Percentiles rank a stretch among this genome's conserved stretches.
Conservation (phyloP, 768 basidiomycete species). For the button mushroom (Agaricus bisporus) region DNA sequence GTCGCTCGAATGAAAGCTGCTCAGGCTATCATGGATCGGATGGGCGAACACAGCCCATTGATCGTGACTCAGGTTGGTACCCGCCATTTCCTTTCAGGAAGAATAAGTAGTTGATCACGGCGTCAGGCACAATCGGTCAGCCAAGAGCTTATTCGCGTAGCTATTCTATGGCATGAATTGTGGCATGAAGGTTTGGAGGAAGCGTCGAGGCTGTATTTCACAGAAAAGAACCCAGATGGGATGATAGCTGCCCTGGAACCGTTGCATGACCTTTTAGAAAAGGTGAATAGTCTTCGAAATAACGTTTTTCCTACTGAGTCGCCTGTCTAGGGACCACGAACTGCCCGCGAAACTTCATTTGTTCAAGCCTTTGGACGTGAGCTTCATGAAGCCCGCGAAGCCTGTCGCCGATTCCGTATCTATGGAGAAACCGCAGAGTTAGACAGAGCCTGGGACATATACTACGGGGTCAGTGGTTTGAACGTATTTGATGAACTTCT, state of each 20-base stretch:
- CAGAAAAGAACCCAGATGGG: constrained; percentile 92
- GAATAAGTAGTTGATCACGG: background rate
- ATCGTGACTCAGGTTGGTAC: constrained; percentile 78
- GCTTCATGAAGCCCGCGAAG: constrained; percentile 86
- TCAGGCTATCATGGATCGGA: constrained; percentile 79
- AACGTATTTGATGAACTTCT: background rate
- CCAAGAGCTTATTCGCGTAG: constrained; percentile 92
- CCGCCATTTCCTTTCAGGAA: background rate
- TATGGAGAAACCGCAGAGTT: constrained; percentile 86
- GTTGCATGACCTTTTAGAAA: constrained; percentile 87
- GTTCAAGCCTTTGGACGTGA: constrained; percentile 91
- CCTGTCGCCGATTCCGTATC: constrained; percentile 77
- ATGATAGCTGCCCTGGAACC: constrained; percentile 95
- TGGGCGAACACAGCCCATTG: constrained; percentile 83
- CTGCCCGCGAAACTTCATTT: constrained; percentile 92
- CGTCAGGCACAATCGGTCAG: constrained; percentile 53
- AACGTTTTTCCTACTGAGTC: background rate
- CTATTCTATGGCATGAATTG: constrained; percentile 97
- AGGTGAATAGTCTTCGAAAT: constrained; percentile 37
- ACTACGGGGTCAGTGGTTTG: constrained; percentile 67
- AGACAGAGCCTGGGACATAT: constrained; percentile 98
- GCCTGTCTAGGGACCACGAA: constrained; percentile 76
- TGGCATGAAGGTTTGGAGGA: constrained; percentile 99
- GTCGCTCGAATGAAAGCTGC: constrained; percentile 79
- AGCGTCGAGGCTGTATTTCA: constrained; percentile 93